These are phyloP conservation scores for Malus hybrid DNA, from an alignment of 331 rosid genomes.

Conservation along the genomic window DNA sequence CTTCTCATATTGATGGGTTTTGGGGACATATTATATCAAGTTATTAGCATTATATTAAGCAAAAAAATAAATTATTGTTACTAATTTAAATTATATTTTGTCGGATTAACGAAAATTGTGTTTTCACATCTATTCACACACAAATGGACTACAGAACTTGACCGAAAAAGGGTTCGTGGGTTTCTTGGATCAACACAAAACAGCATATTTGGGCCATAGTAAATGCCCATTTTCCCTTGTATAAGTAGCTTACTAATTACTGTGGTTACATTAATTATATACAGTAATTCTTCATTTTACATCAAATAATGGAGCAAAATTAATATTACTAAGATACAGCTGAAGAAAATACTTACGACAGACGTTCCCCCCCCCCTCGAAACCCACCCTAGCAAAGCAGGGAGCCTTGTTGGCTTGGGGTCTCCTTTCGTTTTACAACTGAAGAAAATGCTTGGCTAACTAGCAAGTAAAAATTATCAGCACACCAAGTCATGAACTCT, in stretches of 20 bases:
- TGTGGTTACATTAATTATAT: neutral
- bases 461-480: neutral
- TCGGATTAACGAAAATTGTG: neutral
- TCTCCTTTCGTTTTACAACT: too few relatives aligned
- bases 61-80: too few relatives aligned
- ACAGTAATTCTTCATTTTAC: neutral
- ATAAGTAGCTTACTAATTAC: neutral
- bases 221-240: neutral
- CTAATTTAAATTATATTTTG: neutral
- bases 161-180: neutral
- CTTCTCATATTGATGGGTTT: neutral
- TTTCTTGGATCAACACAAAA: neutral
- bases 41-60: neutral
- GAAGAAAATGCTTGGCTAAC: neutral
- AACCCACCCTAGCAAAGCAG: too few relatives aligned
- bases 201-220: neutral
- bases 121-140: conserved; percentile 5
- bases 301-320: neutral
- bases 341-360: neutral
- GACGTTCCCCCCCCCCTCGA: too few relatives aligned
- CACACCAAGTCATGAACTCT: conserved; percentile 26
- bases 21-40: conserved; percentile 1
- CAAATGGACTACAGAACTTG: neutral
- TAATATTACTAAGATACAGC: too few relatives aligned
- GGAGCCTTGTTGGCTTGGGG: too few relatives aligned